These are phyloP conservation scores for Acacia crassicarpa DNA, from an alignment of 306 rosid genomes.

Conservation along the genomic window DNA sequence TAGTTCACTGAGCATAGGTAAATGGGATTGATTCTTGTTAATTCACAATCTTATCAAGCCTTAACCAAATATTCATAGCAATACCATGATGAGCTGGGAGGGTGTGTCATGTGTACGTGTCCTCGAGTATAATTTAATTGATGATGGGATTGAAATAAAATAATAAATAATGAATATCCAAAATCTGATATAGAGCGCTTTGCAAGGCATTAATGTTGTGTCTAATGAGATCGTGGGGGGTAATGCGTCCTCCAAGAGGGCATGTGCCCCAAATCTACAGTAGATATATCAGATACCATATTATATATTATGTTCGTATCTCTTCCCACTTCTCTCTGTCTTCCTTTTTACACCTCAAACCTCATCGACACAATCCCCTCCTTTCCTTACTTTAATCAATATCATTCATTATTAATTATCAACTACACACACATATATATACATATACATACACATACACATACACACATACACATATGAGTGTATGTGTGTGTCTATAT, in stretches of 20 bases:
- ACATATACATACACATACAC: too few species aligned
- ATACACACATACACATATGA: too few species aligned
- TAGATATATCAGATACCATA: neutral
- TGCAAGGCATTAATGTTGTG: neutral
- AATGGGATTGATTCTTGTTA: too few species aligned
- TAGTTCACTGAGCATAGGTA: too few species aligned
- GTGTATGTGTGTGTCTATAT: too few species aligned
- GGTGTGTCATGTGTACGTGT: neutral
- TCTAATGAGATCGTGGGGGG: neutral
- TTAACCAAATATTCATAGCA: too few species aligned
- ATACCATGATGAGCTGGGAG: too few species aligned
- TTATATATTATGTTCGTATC: neutral
- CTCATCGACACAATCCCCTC: neutral
- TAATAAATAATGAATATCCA: neutral
- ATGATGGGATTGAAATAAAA: too few species aligned
- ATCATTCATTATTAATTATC: too few species aligned
- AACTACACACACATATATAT: too few species aligned
- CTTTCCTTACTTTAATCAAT: neutral
- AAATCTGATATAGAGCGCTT: neutral
- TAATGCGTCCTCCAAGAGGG: neutral
- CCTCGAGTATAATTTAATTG: neutral
- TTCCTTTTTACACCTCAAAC: neutral
- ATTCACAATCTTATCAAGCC: too few species aligned
- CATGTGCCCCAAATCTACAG: neutral
- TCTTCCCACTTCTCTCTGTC: neutral